Percentiles rank a stretch among this genome's conserved stretches.
These are phyloP conservation scores for Dalechampia spathulata DNA, from an alignment of 441 rosid genomes.

Conservation along the genomic window DNA sequence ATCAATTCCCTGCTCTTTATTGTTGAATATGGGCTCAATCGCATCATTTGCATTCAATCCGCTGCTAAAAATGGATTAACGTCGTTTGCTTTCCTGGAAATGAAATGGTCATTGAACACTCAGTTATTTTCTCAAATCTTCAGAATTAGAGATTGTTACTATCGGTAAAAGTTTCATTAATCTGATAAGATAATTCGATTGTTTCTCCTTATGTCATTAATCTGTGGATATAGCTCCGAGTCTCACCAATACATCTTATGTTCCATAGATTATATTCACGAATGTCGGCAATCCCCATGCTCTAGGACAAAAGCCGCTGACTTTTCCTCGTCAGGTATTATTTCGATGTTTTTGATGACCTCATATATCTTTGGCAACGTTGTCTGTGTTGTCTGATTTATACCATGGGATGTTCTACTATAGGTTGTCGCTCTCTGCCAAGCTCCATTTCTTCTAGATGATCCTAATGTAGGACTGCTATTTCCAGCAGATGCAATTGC, in stretches of 20 bases:
- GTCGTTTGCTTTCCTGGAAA: constrained; percentile 2
- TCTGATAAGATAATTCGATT: no score
- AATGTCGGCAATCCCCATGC: constrained; percentile 99
- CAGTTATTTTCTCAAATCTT: no score
- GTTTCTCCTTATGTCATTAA: neutral
- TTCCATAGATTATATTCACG: constrained; percentile 82
- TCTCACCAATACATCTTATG: constrained; percentile 9
- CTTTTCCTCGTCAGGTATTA: constrained; percentile 86
- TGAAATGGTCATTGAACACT: no score
- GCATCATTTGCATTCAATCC: neutral
- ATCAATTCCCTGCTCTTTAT: neutral
- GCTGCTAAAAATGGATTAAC: neutral
- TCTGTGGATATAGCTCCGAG: neutral
- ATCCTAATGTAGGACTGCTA: constrained; percentile 80
- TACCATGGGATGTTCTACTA: constrained; percentile 16
- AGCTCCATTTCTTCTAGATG: constrained; percentile 93
- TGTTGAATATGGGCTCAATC: neutral
- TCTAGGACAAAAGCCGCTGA: constrained; percentile 86
- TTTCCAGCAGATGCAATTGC: constrained; percentile 98
- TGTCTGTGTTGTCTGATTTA: constrained; percentile 11
- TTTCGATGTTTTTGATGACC: neutral
- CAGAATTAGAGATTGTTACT: no score
- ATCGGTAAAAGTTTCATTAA: no score
- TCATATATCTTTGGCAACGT: constrained; percentile 7
- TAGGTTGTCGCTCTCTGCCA: constrained; percentile 97